A percentile compares a stretch with the other conserved stretches of the same genome.
Evolutionary conservation across 108 stramenopile species (phyloP).

Genomic region (Fragilaria radians): DNA sequence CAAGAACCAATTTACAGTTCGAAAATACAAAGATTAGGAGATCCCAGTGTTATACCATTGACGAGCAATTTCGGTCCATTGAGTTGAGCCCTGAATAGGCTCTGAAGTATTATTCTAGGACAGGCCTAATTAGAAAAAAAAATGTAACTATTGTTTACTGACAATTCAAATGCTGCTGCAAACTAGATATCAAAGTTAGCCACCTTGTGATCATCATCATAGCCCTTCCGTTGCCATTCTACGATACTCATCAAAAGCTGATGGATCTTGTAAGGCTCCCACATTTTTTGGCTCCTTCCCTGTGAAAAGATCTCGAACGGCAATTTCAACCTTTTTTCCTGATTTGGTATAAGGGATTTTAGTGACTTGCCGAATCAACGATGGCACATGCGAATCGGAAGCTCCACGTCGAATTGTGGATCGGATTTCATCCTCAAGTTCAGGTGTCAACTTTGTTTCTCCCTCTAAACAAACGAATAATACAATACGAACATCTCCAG

Average conservation of each 20-base stretch:
- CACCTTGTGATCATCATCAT: too few species aligned
- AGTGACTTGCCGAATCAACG: slow-evolving; percentile 16
- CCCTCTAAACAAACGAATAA: slow-evolving; percentile 22
- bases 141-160: too few species aligned
- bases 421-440: slow-evolving; percentile 21
- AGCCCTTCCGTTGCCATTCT: slow-evolving; percentile 23
- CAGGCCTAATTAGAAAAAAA: too few species aligned
- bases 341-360: slow-evolving; percentile 25
- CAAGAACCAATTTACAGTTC: too few species aligned
- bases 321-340: slow-evolving; percentile 36
- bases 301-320: slow-evolving; percentile 19
- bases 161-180: too few species aligned
- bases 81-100: too few species aligned
- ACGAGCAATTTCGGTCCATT: too few species aligned
- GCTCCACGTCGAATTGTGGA: slow-evolving; percentile 17
- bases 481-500: slow-evolving; percentile 31
- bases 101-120: too few species aligned
- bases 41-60: too few species aligned
- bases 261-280: slow-evolving; percentile 23
- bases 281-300: slow-evolving; percentile 25
- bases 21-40: too few species aligned
- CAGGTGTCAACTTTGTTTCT: slow-evolving; percentile 2
- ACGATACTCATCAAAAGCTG: slow-evolving; percentile 31
- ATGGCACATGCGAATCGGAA: slow-evolving; percentile 27
- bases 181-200: too few species aligned